Conservation (phyloP, 140 eudicot genomes). For the Anethum foeniculum region DNA sequence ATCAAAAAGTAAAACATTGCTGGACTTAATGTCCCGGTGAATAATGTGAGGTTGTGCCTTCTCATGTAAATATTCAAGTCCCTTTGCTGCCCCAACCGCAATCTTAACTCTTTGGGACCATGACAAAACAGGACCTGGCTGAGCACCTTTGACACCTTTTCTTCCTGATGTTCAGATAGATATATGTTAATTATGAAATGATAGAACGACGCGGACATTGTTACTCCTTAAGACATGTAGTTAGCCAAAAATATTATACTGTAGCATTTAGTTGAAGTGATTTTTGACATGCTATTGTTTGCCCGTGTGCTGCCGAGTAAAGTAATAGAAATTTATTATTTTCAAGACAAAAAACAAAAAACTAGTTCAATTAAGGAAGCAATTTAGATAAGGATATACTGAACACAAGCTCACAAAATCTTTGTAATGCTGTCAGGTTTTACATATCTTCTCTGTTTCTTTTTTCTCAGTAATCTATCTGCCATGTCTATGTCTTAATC, state of each 20-base stretch:
- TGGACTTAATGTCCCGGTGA: slow-evolving; percentile 76
- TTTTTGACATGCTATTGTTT: neutral
- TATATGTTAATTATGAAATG: neutral
- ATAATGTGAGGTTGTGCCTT: slow-evolving; percentile 68
- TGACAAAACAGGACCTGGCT: slow-evolving; percentile 65
- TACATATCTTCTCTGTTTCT: neutral
- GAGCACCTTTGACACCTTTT: slow-evolving; percentile 71
- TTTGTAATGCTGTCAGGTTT: neutral
- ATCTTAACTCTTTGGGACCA: slow-evolving; percentile 84
- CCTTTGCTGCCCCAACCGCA: slow-evolving; percentile 82
- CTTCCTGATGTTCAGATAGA: slow-evolving; percentile 28
- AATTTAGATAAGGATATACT: neutral
- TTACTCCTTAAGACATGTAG: neutral
- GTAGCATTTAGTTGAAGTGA: neutral
- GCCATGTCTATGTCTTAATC: neutral
- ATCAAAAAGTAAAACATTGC: slow-evolving; percentile 68
- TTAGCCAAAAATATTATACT: neutral
- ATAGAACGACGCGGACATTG: neutral
- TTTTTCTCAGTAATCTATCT: neutral
- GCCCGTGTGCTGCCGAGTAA: neutral
- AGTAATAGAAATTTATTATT: neutral
- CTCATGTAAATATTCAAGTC: slow-evolving; percentile 74
- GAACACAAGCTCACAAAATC: neutral
- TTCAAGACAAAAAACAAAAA: neutral
- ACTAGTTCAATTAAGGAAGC: neutral